A percentile compares a stretch with the other conserved stretches of the same genome.
Conservation (phyloP, 352 stramenopile species). For the Phytophthora chlamydospora region DNA sequence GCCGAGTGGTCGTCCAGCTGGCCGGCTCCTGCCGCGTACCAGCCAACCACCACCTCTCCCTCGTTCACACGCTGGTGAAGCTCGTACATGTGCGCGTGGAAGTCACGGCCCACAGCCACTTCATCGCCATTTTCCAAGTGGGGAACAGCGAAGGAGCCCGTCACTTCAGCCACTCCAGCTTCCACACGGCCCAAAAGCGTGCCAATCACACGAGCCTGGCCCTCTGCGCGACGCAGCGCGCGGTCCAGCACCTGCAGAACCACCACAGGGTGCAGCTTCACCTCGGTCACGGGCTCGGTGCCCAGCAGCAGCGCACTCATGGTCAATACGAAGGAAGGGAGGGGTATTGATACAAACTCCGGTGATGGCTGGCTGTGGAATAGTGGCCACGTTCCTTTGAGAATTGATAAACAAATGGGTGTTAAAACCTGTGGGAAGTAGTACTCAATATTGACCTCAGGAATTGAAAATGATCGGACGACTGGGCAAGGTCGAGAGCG, state of each 20-base stretch:
- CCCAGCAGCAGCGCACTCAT: constrained; percentile 70
- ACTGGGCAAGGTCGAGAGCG: constrained; percentile 11
- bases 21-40: constrained; percentile 91
- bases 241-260: constrained; percentile 98
- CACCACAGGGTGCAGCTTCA: constrained; percentile 95
- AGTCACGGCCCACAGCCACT: constrained; percentile 98
- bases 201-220: constrained; percentile 96
- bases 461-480: constrained; percentile 3
- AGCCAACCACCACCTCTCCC: constrained; percentile 96
- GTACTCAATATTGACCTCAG: constrained; percentile 1
- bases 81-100: constrained; percentile 97
- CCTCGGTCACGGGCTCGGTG: constrained; percentile 82
- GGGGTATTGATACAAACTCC: not conserved
- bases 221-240: constrained; percentile 93
- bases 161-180: constrained; percentile 91
- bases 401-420: no score
- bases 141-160: constrained; percentile 96
- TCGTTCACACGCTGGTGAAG: constrained; percentile 95
- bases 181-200: constrained; percentile 94
- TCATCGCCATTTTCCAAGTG: constrained; percentile 96
- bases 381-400: no score
- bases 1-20: constrained; percentile 94
- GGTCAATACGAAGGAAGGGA: constrained; percentile 16
- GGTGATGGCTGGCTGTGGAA: not conserved
- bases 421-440: no score